A percentile compares a stretch with the other conserved stretches of the same genome.
Evolutionary conservation across 345 rosid genomes (phyloP).

Genomic region (Toxicodendron radicans): DNA sequence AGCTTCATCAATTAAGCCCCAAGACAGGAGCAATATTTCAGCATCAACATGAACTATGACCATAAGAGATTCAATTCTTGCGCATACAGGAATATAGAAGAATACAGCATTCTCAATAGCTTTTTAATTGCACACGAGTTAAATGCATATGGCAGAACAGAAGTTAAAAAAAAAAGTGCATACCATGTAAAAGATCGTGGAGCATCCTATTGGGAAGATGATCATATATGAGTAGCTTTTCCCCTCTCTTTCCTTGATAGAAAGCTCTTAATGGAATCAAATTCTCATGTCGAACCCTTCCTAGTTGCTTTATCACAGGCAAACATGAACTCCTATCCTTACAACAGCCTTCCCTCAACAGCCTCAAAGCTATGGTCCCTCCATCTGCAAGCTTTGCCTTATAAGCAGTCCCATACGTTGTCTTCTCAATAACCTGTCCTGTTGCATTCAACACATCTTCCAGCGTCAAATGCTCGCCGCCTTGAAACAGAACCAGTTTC

Average conservation of each 20-base stretch:
- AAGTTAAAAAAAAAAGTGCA: slow-evolving; percentile 11
- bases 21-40: no score
- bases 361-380: slow-evolving; percentile 87
- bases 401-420: slow-evolving; percentile 87
- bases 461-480: slow-evolving; percentile 89
- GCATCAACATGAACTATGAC: not conserved
- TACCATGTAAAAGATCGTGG: slow-evolving; percentile 91
- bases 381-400: slow-evolving; percentile 97
- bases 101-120: not conserved
- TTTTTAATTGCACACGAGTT: not conserved
- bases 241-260: slow-evolving; percentile 97
- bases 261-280: slow-evolving; percentile 93
- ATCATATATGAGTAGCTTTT: slow-evolving; percentile 94
- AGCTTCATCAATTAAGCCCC: not conserved
- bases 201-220: slow-evolving; percentile 80
- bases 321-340: slow-evolving; percentile 74
- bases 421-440: slow-evolving; percentile 96
- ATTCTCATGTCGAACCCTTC: slow-evolving; percentile 82
- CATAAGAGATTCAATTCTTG: not conserved
- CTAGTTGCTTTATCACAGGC: slow-evolving; percentile 76
- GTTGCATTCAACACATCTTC: slow-evolving; percentile 98
- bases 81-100: not conserved
- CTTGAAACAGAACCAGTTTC: slow-evolving; percentile 87
- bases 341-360: slow-evolving; percentile 94
- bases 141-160: not conserved